Evolutionary conservation across 805 yeast genomes (phyloP).

Genomic region (Metschnikowia picachoensis): DNA sequence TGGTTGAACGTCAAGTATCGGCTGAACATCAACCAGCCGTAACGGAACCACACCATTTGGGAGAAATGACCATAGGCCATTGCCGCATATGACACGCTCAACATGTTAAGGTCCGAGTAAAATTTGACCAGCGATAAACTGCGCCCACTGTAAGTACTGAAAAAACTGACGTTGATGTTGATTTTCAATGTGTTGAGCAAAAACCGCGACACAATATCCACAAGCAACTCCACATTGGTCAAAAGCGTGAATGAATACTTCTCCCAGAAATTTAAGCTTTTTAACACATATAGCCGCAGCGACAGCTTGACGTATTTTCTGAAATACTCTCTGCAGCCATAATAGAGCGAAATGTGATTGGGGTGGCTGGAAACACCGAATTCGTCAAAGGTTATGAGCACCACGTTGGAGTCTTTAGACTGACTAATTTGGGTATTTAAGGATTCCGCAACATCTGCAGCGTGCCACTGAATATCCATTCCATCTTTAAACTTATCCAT

Average conservation of each 20-base stretch:
- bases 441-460: constrained; percentile 34
- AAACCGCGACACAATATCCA: constrained; percentile 33
- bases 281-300: constrained; percentile 27
- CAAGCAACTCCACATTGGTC: constrained; percentile 39
- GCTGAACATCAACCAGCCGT: constrained; percentile 78
- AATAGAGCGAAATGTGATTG: constrained; percentile 69
- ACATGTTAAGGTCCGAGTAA: constrained; percentile 37
- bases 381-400: constrained; percentile 75
- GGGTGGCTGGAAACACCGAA: constrained; percentile 81
- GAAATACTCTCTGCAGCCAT: constrained; percentile 43
- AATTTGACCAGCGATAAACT: constrained; percentile 27
- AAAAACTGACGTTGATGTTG: constrained; percentile 38
- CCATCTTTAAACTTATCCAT: constrained; percentile 56
- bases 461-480: constrained; percentile 64
- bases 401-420: constrained; percentile 20
- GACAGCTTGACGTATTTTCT: constrained; percentile 11
- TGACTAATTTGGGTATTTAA: constrained; percentile 28
- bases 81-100: constrained; percentile 51
- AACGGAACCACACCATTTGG: constrained; percentile 95
- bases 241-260: constrained; percentile 50
- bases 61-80: constrained; percentile 81
- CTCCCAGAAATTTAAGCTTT: constrained; percentile 35
- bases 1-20: constrained; percentile 78
- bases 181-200: constrained; percentile 29
- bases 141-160: constrained; percentile 19